A percentile compares a stretch with the other conserved stretches of the same genome.
Evolutionary conservation across 2,329 filamentous ascomycete species (phyloP).

Genomic region (Ophiostoma quercus): DNA sequence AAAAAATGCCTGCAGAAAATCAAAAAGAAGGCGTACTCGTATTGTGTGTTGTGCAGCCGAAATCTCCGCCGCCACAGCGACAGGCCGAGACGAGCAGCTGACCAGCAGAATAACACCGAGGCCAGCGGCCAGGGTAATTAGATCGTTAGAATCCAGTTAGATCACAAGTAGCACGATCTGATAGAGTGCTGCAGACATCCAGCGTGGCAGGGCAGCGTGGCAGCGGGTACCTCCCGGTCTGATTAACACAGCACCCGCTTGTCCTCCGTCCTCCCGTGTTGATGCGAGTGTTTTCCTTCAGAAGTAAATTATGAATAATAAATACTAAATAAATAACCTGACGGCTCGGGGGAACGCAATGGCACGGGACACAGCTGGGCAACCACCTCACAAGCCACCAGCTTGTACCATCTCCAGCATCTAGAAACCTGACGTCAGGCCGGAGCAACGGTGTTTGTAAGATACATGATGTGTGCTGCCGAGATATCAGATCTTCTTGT

Average conservation of each 20-base stretch:
- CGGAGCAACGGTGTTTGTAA: neutral
- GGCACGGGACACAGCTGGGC: neutral
- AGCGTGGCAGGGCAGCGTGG: neutral
- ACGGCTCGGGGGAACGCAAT: neutral
- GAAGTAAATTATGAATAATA: neutral
- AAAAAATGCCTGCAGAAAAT: neutral
- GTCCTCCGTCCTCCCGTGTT: neutral
- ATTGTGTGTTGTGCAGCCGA: neutral
- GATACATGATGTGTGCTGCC: neutral
- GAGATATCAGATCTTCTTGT: constrained; percentile 5
- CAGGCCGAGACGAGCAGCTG: constrained; percentile 4
- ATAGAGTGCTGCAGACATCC: neutral
- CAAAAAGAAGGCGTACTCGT: neutral
- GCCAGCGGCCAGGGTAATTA: neutral
- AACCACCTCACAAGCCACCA: neutral
- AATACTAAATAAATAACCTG: neutral
- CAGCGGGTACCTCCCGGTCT: neutral
- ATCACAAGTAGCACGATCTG: neutral
- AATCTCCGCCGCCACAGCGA: neutral
- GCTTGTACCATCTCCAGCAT: neutral
- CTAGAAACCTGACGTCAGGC: neutral
- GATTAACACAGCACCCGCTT: constrained; percentile 5
- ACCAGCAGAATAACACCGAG: constrained; percentile 5
- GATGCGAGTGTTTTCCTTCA: neutral
- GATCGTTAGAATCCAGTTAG: neutral